Percentiles rank a stretch among this genome's conserved stretches.
Evolutionary conservation across 495 filamentous ascomycete genomes (phyloP).

Genomic region (Bacidia gigantensis): DNA sequence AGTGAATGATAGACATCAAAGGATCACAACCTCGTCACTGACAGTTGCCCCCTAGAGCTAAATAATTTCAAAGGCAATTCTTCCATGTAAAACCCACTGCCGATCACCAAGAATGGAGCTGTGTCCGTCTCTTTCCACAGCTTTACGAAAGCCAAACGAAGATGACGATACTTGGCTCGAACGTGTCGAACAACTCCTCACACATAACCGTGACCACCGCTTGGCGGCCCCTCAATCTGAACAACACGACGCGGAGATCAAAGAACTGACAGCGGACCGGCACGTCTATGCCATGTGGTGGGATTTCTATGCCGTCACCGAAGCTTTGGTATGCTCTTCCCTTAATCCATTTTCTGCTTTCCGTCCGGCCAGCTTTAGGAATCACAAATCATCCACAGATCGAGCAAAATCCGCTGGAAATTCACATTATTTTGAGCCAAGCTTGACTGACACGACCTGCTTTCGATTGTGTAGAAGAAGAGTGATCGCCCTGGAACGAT

Average conservation of each 20-base stretch:
- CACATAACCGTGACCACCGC: neutral
- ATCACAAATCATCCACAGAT: neutral
- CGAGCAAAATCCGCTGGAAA: neutral
- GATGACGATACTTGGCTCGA: neutral
- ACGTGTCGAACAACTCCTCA: neutral
- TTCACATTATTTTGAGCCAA: no score
- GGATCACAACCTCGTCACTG: no score
- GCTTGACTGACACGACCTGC: no score
- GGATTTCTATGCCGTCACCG: conserved; percentile 1
- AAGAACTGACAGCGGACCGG: neutral
- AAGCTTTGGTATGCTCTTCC: neutral
- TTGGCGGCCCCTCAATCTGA: neutral
- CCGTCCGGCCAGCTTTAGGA: no score
- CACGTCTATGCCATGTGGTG: neutral
- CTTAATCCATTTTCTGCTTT: neutral
- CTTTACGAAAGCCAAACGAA: neutral
- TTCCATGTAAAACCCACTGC: no score
- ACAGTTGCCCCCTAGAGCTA: no score
- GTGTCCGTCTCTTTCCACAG: neutral
- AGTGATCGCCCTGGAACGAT: neutral
- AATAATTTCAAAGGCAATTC: no score
- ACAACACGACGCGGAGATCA: neutral
- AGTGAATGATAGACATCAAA: no score
- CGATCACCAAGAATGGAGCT: no score
- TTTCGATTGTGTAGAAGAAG: neutral